These are phyloP conservation scores for Xylariales sp. DNA, from an alignment of 2,329 filamentous ascomycete species.

Conservation along the genomic window DNA sequence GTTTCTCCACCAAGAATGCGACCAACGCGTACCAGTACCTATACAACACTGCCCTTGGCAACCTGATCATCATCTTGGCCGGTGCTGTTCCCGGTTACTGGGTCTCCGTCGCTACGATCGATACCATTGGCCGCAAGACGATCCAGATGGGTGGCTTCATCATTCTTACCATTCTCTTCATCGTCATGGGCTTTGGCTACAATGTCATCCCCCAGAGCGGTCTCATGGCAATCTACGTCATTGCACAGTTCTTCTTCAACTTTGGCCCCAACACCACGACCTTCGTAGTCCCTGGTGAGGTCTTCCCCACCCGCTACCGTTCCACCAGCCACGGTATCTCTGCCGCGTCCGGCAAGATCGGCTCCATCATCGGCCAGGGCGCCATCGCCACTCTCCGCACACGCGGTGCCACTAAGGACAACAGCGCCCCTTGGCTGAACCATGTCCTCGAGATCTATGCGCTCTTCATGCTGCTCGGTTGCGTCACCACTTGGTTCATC, in stretches of 20 bases:
- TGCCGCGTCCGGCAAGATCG: conserved; percentile 50
- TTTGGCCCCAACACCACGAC: conserved; percentile 55
- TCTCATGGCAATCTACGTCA: conserved; percentile 51
- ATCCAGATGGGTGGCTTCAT: conserved; percentile 65
- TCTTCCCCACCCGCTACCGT: conserved; percentile 53
- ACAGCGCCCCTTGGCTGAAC: conserved; percentile 62
- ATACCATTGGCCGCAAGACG: conserved; percentile 71
- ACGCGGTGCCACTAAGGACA: conserved; percentile 31
- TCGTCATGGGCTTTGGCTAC: conserved; percentile 61
- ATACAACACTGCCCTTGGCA: conserved; percentile 72
- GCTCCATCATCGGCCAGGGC: conserved; percentile 53
- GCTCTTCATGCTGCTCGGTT: conserved; percentile 71
- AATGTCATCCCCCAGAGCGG: conserved; percentile 44
- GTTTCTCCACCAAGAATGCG: conserved; percentile 54
- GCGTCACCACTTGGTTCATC: conserved; percentile 65
- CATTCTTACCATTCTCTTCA: conserved; percentile 53
- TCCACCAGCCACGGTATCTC: conserved; percentile 56
- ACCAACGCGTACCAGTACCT: conserved; percentile 63
- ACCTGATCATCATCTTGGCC: conserved; percentile 73
- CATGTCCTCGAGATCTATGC: conserved; percentile 70
- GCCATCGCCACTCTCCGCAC: conserved; percentile 52
- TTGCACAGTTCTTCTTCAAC: conserved; percentile 58
- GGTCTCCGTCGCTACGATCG: conserved; percentile 70
- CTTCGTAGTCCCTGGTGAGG: conserved; percentile 53
- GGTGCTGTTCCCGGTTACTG: conserved; percentile 80